Evolutionary conservation across 768 basidiomycete species (phyloP).

Genomic region (Tubosaeta sp.): DNA sequence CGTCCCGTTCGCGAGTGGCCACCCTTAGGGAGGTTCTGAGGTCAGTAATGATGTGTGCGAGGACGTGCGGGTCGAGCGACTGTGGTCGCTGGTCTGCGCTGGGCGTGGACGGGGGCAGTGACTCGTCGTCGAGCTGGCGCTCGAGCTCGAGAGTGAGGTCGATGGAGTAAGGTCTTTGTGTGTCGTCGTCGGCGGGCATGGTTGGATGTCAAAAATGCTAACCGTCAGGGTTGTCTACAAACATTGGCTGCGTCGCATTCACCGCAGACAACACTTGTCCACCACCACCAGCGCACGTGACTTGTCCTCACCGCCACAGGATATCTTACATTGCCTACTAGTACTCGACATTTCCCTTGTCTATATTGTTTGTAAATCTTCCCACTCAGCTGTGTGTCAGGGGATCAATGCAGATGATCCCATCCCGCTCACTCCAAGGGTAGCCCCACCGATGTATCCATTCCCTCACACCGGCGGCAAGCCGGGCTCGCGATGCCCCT

Average conservation of each 20-base stretch:
- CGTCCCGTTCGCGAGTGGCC: slow-evolving; percentile 68
- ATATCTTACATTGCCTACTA: slow-evolving; percentile 7
- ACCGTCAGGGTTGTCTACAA: neutral
- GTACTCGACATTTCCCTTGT: neutral
- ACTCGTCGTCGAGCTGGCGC: slow-evolving; percentile 65
- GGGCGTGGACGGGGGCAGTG: slow-evolving; percentile 47
- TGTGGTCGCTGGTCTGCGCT: slow-evolving; percentile 33
- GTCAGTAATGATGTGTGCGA: slow-evolving; percentile 72
- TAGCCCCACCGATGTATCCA: slow-evolving; percentile 95
- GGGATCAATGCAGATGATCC: slow-evolving; percentile 84
- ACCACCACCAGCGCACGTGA: neutral
- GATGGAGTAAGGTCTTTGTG: slow-evolving; percentile 48
- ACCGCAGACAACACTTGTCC: neutral
- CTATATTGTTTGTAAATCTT: slow-evolving; percentile 10
- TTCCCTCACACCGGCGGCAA: slow-evolving; percentile 83
- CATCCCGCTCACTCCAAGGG: slow-evolving; percentile 91
- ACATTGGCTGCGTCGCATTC: slow-evolving; percentile 8
- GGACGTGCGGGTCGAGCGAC: slow-evolving; percentile 68
- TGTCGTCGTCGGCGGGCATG: slow-evolving; percentile 30
- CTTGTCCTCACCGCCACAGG: neutral
- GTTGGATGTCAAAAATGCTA: slow-evolving; percentile 2
- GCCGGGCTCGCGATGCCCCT: slow-evolving; percentile 76
- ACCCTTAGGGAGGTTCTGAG: slow-evolving; percentile 62
- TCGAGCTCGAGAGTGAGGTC: slow-evolving; percentile 80
- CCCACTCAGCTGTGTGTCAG: slow-evolving; percentile 56